Evolutionary conservation across 306 rosid species (phyloP).

Genomic region (Calophaca sinica): DNA sequence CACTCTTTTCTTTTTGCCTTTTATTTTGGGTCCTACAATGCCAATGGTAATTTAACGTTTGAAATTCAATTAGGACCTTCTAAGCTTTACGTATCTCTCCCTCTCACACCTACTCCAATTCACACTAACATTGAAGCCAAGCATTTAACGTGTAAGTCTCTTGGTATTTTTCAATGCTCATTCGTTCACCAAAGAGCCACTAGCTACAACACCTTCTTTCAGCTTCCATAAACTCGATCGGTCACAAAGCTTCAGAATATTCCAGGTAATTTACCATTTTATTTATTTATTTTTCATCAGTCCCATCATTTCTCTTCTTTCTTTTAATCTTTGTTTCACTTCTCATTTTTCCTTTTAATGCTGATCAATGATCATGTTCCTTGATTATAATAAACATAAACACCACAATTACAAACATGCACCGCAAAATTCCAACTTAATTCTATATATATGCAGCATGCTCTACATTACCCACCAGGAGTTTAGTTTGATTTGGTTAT

Average conservation of each 20-base stretch:
- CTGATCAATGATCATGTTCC: conserved; percentile 16
- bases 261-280: not conserved
- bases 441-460: not conserved
- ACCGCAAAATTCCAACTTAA: not conserved
- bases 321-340: not conserved
- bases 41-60: conserved; percentile 42
- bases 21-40: conserved; percentile 26
- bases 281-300: not conserved
- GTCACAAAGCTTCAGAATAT: not conserved
- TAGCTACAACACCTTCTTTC: conserved; percentile 47
- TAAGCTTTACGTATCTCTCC: not conserved
- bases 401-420: not conserved
- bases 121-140: conserved; percentile 39
- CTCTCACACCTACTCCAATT: conserved; percentile 17
- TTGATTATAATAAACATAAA: not conserved
- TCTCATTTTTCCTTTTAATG: not conserved
- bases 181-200: conserved; percentile 49
- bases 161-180: conserved; percentile 53
- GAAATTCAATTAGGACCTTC: conserved; percentile 47
- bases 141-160: conserved; percentile 58
- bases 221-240: conserved; percentile 39
- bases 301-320: not conserved
- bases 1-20: conserved; percentile 11
- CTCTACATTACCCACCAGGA: not conserved
- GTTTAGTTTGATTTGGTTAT: not conserved